phyloP scores from a whole-genome alignment of 129 eudicot genomes.

The Chrysanthemum makinoi region DNA sequence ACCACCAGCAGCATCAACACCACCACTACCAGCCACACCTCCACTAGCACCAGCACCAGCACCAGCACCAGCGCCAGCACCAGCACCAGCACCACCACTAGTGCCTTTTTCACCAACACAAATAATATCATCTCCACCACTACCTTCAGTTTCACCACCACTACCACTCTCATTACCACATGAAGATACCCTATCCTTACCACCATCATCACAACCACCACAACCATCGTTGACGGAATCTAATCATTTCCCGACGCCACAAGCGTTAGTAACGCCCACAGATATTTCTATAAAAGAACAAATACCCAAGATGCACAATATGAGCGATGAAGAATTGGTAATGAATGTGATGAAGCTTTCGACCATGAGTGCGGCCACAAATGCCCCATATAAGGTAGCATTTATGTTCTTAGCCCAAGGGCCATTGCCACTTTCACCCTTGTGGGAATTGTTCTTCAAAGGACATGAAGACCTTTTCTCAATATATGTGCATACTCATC shows the following conservation, averaged over 20 bases:
- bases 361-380: not conserved
- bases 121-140: not conserved
- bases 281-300: slow-evolving; percentile 14
- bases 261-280: not conserved
- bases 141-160: not conserved
- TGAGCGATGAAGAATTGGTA: slow-evolving; percentile 57
- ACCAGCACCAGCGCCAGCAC: not conserved
- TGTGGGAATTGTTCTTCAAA: slow-evolving; percentile 50
- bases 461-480: slow-evolving; percentile 41
- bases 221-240: not conserved
- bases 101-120: not conserved
- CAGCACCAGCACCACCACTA: not conserved
- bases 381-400: slow-evolving; percentile 32
- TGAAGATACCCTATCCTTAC: no score
- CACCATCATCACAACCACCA: slow-evolving; percentile 18
- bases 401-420: slow-evolving; percentile 52
- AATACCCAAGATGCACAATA: slow-evolving; percentile 33
- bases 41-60: not conserved
- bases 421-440: slow-evolving; percentile 42
- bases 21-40: not conserved
- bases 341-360: slow-evolving; percentile 36
- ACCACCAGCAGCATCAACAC: not conserved
- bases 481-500: slow-evolving; percentile 46
- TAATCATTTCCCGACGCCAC: not conserved
- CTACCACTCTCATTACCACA: not conserved